These are phyloP conservation scores for Colletotrichum simmondsii DNA, from an alignment of 2,329 filamentous ascomycete species.

Conservation along the genomic window DNA sequence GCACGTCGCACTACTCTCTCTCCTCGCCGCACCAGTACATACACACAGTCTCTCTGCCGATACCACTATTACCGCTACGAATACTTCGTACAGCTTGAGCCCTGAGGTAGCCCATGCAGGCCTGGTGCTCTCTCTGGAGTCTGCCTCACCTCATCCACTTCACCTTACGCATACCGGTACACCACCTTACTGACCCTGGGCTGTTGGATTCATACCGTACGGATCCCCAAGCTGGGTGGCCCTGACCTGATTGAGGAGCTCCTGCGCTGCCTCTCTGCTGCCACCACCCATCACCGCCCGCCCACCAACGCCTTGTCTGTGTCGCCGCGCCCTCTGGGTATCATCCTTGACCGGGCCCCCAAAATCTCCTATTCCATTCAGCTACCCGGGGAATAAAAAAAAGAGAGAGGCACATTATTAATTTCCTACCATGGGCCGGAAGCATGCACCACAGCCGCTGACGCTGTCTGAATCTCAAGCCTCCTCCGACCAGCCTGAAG, in stretches of 20 bases:
- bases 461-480: conserved; percentile 56
- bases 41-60: not conserved
- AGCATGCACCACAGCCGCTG: conserved; percentile 68
- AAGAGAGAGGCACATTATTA: conserved; percentile 23
- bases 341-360: conserved; percentile 35
- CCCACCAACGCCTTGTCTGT: conserved; percentile 8
- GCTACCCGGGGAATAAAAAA: not conserved
- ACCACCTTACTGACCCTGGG: not conserved
- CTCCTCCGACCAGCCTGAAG: conserved; percentile 42
- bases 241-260: conserved; percentile 11
- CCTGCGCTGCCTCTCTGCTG: conserved; percentile 6
- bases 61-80: too few species aligned
- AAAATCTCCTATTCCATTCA: conserved; percentile 15
- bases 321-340: conserved; percentile 11
- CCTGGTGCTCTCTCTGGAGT: not conserved
- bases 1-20: not conserved
- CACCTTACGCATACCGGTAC: not conserved
- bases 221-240: conserved; percentile 11
- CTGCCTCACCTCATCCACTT: not conserved
- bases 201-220: conserved; percentile 28
- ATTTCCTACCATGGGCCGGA: conserved; percentile 61
- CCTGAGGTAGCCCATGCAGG: not conserved
- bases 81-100: not conserved
- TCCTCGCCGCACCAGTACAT: not conserved
- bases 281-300: not conserved